Conservation (phyloP, 1,284 basidiomycete genomes). For the Sphagnurus paluster region DNA sequence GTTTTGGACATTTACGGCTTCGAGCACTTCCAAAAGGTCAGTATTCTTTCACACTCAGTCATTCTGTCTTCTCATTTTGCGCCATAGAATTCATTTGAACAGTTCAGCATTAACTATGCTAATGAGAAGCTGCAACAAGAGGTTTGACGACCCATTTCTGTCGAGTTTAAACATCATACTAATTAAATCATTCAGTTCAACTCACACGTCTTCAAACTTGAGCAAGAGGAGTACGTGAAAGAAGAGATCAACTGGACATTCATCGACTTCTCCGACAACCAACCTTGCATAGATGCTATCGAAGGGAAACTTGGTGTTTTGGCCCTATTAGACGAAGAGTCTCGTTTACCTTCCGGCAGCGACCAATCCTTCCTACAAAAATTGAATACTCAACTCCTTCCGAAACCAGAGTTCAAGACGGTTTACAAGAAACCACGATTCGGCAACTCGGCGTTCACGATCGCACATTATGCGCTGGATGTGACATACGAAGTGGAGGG, state of each 20-base stretch:
- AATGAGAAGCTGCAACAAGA: slow-evolving; percentile 98
- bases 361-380: slow-evolving; percentile 95
- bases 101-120: slow-evolving; percentile 99
- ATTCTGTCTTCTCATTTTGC: slow-evolving; percentile 12
- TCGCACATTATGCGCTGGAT: slow-evolving; percentile 97
- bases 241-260: slow-evolving; percentile 99
- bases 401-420: slow-evolving; percentile 82
- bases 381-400: slow-evolving; percentile 84
- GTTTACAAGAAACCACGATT: slow-evolving; percentile 99
- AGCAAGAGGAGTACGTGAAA: slow-evolving; percentile 98
- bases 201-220: slow-evolving; percentile 98
- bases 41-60: slow-evolving; percentile 3
- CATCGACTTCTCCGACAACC: slow-evolving; percentile 99
- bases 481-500: slow-evolving; percentile 99
- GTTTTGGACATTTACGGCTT: slow-evolving; percentile 98
- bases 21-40: slow-evolving; percentile 92
- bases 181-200: slow-evolving; percentile 70
- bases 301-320: slow-evolving; percentile 97
- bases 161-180: neutral
- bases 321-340: slow-evolving; percentile 96
- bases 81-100: slow-evolving; percentile 93
- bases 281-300: slow-evolving; percentile 98
- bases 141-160: slow-evolving; percentile 49
- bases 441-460: slow-evolving; percentile 95
- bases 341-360: slow-evolving; percentile 91